Percentiles rank a stretch among this genome's conserved stretches.
These are phyloP conservation scores for Pisolithus albus DNA, from an alignment of 768 basidiomycete genomes.

Conservation along the genomic window DNA sequence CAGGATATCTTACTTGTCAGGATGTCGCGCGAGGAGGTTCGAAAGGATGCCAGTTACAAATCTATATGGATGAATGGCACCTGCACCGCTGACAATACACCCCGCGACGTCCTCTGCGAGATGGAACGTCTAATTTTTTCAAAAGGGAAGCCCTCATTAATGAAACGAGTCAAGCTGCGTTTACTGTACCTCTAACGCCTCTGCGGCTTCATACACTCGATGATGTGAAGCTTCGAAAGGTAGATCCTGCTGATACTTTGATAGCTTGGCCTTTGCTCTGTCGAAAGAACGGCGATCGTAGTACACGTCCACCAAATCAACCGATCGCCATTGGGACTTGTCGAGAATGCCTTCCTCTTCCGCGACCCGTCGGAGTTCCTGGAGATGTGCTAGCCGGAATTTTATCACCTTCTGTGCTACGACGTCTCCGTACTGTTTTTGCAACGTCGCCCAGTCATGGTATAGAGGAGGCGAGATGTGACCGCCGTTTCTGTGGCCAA, in stretches of 20 bases:
- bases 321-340: conserved; percentile 50
- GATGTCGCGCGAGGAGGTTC: conserved; percentile 42
- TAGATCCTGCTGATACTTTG: conserved; percentile 41
- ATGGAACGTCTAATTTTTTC: conserved; percentile 36
- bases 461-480: conserved; percentile 58
- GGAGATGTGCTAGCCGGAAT: conserved; percentile 55
- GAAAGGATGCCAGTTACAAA: conserved; percentile 57
- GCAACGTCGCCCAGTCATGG: conserved; percentile 47
- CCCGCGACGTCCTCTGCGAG: conserved; percentile 41
- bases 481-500: conserved; percentile 52
- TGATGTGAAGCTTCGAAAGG: conserved; percentile 38
- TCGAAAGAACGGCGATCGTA: conserved; percentile 36
- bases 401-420: conserved; percentile 48
- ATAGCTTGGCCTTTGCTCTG: conserved; percentile 37
- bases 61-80: conserved; percentile 64
- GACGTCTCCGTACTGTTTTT: conserved; percentile 37
- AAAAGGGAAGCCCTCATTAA: neutral
- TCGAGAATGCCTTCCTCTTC: conserved; percentile 46
- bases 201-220: conserved; percentile 25
- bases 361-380: conserved; percentile 42
- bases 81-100: conserved; percentile 47
- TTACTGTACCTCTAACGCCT: conserved; percentile 26
- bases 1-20: conserved; percentile 33
- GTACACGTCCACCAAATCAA: conserved; percentile 55
- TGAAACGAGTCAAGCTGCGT: conserved; percentile 16